Conservation (phyloP, 164 flowering plant genomes). For the Warburgia ugandensis region DNA sequence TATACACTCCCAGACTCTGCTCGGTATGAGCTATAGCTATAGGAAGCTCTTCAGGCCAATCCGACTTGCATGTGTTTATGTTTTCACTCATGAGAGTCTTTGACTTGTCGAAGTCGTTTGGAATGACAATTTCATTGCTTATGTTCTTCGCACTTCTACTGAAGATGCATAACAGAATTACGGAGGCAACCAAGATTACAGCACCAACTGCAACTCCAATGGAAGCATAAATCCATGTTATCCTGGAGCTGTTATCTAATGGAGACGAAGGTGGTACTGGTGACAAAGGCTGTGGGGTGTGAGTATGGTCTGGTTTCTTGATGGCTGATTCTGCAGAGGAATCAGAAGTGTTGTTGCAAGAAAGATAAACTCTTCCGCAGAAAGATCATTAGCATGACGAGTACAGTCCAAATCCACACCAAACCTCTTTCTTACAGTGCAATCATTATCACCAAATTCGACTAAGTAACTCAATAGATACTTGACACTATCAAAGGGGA, state of each 20-base stretch:
- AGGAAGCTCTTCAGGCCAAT: slow-evolving; percentile 19
- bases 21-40: slow-evolving; percentile 22
- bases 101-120: too few relatives aligned
- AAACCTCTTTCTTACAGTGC: slow-evolving; percentile 28
- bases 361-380: slow-evolving; percentile 20
- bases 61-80: background rate
- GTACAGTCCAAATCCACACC: slow-evolving; percentile 24
- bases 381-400: slow-evolving; percentile 46
- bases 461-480: slow-evolving; percentile 50
- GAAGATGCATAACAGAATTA: slow-evolving; percentile 16
- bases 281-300: slow-evolving; percentile 18
- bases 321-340: slow-evolving; percentile 47
- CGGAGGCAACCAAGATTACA: slow-evolving; percentile 13
- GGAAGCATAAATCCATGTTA: slow-evolving; percentile 34
- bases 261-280: slow-evolving; percentile 21
- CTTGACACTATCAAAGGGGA: slow-evolving; percentile 52
- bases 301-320: slow-evolving; percentile 20
- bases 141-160: background rate
- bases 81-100: too few relatives aligned
- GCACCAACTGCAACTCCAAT: slow-evolving; percentile 32
- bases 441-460: slow-evolving; percentile 27
- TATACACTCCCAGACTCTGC: slow-evolving; percentile 26
- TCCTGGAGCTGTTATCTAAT: slow-evolving; percentile 9
- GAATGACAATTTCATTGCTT: too few relatives aligned
- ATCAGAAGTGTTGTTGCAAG: slow-evolving; percentile 58